phyloP scores from a whole-genome alignment of 23 red algal genomes.

The Gracilariopsis chorda region DNA sequence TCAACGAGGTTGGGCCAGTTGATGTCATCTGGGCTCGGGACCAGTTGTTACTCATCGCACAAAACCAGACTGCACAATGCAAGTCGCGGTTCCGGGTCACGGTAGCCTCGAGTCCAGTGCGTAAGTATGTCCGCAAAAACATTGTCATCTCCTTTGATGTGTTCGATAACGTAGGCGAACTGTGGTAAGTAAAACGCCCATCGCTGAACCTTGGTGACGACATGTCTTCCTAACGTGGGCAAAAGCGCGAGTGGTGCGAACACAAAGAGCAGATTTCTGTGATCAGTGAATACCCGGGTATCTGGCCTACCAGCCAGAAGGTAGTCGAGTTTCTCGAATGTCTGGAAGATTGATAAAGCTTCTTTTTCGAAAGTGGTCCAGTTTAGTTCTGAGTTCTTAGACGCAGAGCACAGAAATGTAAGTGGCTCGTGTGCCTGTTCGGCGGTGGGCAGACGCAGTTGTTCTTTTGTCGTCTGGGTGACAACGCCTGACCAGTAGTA shows the following conservation, averaged over 20 bases:
- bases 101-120: neutral
- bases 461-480: neutral
- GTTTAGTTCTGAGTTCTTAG: neutral
- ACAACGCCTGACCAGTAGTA: neutral
- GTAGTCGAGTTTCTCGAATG: neutral
- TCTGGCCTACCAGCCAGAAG: neutral
- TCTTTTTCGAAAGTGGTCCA: constrained; percentile 11
- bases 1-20: too few species aligned
- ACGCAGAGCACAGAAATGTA: neutral
- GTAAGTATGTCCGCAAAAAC: neutral
- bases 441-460: neutral
- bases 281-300: neutral
- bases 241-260: neutral
- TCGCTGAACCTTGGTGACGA: neutral
- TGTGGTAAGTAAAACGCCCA: neutral
- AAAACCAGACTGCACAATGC: too few species aligned
- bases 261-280: neutral
- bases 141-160: neutral
- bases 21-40: too few species aligned
- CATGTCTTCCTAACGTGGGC: neutral
- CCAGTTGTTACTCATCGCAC: too few species aligned
- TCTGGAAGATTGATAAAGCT: neutral
- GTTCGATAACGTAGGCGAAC: neutral
- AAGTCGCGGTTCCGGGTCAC: too few species aligned
- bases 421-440: neutral